Base-by-base conservation (phyloP, 768 basidiomycete genomes). In the Russula lepida region DNA sequence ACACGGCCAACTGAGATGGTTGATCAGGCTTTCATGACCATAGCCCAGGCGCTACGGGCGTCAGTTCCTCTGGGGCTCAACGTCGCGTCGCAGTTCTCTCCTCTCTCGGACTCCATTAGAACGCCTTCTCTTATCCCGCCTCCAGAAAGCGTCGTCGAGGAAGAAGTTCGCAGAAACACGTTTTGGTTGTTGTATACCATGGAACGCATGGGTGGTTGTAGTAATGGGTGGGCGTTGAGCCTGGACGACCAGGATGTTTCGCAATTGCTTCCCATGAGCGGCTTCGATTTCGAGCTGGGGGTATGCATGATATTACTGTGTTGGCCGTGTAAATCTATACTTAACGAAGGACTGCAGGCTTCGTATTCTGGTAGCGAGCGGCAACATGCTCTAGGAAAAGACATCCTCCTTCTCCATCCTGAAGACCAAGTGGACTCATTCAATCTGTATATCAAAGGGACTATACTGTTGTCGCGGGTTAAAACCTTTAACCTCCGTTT, bases 161-260 rank as follows among this genome's bases (percentile, higher is more conserved):
- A 86, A 35, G 89, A 89, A 70, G 81, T 75, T 43, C 78, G 89
- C 53, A 77, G 87, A 57, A 89, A 89, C 66, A 76, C 81, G 1
- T 88, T 89, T 67, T 91, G 88, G 83, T 67, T 86, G 49, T 83
- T 85, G 9, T 89, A 89, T 69, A 77, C 83, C 6, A 75, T 78
- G 48, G 88, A 90, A 65, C 81, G 88, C 28, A 79, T 84, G 62
- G 81, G 83, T 58, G 83, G 85, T 6, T 80, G 79, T 62, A 81
- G 82, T 33, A 88, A 87, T 66, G 84, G 84, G 21, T 90, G 87
- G 82, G 83, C 88, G 0, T 75, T 83, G 61, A 79, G 78, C 60
- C 73, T 90, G 11, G 89, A 90, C 64, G 88, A 91, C 68, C 78
- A 83, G 62, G 88, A 89, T 67, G 77, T 91, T 21, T 83, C 83